phyloP scores from a whole-genome alignment of 805 yeast species.

The Clavispora vitiphila region DNA sequence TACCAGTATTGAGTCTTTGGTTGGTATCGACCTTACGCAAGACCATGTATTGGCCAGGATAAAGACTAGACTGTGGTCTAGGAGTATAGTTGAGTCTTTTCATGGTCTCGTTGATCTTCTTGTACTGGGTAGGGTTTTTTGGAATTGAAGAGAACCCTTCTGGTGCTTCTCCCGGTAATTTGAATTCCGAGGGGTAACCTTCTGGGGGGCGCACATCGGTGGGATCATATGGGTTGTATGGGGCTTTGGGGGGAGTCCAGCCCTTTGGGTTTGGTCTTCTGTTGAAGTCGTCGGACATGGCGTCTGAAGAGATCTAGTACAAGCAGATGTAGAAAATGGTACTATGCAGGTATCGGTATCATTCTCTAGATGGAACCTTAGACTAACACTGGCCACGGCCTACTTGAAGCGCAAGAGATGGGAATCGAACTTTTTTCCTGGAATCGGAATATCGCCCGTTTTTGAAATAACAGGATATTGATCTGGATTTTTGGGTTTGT shows the following conservation, averaged over 20 bases:
- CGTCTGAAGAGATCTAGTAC: not conserved
- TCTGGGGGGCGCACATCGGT: slow-evolving; percentile 70
- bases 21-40: slow-evolving; percentile 54
- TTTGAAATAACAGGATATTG: not conserved
- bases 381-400: no score
- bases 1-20: slow-evolving; percentile 53
- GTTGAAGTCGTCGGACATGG: slow-evolving; percentile 29
- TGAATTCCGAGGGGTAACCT: slow-evolving; percentile 82
- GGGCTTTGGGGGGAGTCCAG: slow-evolving; percentile 78
- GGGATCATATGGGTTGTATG: slow-evolving; percentile 83
- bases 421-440: not conserved
- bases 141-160: slow-evolving; percentile 55
- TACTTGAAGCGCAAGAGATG: no score
- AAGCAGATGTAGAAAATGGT: not conserved
- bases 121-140: slow-evolving; percentile 60
- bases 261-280: slow-evolving; percentile 74
- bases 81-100: slow-evolving; percentile 70
- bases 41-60: slow-evolving; percentile 76
- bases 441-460: not conserved
- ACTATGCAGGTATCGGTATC: not conserved
- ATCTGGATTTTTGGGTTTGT: not conserved
- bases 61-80: slow-evolving; percentile 64
- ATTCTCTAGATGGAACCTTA: no score
- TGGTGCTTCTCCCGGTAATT: slow-evolving; percentile 58
- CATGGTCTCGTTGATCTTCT: slow-evolving; percentile 70